phyloP scores from a whole-genome alignment of 75 land plant genomes.

The Cunninghamia lanceolata region DNA sequence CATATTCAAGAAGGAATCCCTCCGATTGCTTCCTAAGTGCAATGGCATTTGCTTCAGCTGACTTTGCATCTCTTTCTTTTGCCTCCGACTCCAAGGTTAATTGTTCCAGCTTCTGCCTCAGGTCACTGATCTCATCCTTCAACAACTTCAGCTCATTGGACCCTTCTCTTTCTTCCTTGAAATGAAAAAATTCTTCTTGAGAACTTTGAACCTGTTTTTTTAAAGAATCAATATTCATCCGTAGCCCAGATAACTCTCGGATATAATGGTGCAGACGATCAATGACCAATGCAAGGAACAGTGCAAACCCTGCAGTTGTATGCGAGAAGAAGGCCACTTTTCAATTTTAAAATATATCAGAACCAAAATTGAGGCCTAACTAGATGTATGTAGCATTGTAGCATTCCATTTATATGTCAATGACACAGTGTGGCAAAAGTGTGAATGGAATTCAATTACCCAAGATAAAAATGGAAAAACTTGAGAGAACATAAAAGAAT shows the following conservation, averaged over 20 bases:
- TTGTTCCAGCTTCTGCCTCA: constrained; percentile 41
- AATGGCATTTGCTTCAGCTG: constrained; percentile 63
- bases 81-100: constrained; percentile 45
- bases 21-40: constrained; percentile 85
- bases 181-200: constrained; percentile 32
- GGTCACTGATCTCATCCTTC: constrained; percentile 40
- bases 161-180: constrained; percentile 30
- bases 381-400: neutral
- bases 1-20: constrained; percentile 84
- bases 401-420: too few species aligned
- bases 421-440: neutral
- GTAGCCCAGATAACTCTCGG: constrained; percentile 42
- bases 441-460: neutral
- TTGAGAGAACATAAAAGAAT: too few species aligned
- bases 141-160: constrained; percentile 50
- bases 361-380: neutral
- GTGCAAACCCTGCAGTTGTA: constrained; percentile 48
- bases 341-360: neutral
- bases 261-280: constrained; percentile 68
- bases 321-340: neutral
- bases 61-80: constrained; percentile 43
- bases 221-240: constrained; percentile 51
- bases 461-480: neutral
- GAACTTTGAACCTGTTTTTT: constrained; percentile 43
- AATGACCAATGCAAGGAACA: constrained; percentile 60